Conservation (phyloP, 2,329 filamentous ascomycete genomes). For the Fusarium piperis region DNA sequence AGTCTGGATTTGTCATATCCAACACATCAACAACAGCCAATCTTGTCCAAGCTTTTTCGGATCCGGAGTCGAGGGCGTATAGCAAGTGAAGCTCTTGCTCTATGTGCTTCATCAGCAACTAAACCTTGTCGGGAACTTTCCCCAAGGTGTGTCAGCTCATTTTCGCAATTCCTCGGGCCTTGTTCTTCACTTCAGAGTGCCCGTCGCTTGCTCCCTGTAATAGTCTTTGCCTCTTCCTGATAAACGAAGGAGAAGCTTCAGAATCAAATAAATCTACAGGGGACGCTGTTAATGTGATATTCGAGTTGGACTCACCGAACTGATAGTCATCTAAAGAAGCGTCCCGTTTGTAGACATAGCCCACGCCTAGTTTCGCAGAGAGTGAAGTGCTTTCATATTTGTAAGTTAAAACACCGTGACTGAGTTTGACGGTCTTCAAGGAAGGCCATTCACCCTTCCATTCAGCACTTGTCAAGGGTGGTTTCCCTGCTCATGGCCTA, state of each 20-base stretch:
- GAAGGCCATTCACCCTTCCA: slow-evolving; percentile 8
- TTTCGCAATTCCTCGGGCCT: background rate
- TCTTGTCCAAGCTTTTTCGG: background rate
- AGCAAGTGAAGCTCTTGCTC: background rate
- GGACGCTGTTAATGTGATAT: background rate
- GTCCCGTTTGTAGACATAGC: background rate
- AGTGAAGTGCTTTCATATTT: background rate
- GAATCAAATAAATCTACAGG: background rate
- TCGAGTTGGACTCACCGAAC: background rate
- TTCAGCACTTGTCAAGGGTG: background rate
- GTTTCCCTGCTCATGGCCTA: slow-evolving; percentile 1
- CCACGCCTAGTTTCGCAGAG: background rate
- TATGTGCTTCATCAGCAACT: background rate
- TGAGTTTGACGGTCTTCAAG: background rate
- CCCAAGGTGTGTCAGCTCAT: background rate
- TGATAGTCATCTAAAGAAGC: background rate
- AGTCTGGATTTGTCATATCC: background rate
- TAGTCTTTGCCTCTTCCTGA: background rate
- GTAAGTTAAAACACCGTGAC: background rate
- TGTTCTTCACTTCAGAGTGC: background rate
- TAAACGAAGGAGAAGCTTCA: background rate
- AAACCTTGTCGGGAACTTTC: background rate
- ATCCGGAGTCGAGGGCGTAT: background rate
- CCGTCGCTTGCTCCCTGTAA: background rate
- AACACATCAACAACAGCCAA: background rate